Percentiles rank a stretch among this genome's conserved stretches.
Evolutionary conservation across 495 filamentous ascomycete species (phyloP).

Genomic region (Daldinia decipiens): DNA sequence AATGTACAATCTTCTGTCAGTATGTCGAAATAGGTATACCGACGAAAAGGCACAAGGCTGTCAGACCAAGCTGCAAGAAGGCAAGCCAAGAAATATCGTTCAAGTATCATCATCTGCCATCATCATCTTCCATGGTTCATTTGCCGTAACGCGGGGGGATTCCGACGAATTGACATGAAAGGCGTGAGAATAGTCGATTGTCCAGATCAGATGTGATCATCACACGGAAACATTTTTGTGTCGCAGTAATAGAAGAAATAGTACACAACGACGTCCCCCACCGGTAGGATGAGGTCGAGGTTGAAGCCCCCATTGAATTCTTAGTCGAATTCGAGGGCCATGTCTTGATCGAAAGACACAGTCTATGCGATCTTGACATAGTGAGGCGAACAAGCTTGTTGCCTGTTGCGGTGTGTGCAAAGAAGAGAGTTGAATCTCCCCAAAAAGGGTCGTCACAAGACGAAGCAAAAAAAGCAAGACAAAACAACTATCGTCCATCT

Average conservation of each 20-base stretch:
- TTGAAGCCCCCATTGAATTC: background rate
- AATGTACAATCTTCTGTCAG: background rate
- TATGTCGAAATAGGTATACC: background rate
- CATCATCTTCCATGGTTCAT: background rate
- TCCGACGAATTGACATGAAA: background rate
- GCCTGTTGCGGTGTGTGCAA: background rate
- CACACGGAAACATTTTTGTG: background rate
- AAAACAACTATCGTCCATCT: background rate
- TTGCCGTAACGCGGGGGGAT: background rate
- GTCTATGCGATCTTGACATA: background rate
- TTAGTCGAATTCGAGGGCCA: background rate
- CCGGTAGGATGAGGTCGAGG: background rate
- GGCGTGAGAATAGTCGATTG: background rate
- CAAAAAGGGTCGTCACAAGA: background rate
- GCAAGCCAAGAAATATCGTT: background rate
- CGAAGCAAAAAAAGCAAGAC: background rate
- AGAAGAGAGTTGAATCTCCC: conserved; percentile 9
- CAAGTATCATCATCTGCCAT: background rate
- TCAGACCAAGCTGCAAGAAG: background rate
- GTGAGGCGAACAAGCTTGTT: background rate
- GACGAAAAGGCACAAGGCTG: conserved; percentile 1
- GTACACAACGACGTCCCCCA: background rate
- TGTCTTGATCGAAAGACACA: background rate
- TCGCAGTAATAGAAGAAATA: background rate
- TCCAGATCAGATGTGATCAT: conserved; percentile 1